Percentiles rank a stretch among this genome's conserved stretches.
Evolutionary conservation across 2,329 filamentous ascomycete species (phyloP).

Genomic region (Phialemoniopsis sp.): DNA sequence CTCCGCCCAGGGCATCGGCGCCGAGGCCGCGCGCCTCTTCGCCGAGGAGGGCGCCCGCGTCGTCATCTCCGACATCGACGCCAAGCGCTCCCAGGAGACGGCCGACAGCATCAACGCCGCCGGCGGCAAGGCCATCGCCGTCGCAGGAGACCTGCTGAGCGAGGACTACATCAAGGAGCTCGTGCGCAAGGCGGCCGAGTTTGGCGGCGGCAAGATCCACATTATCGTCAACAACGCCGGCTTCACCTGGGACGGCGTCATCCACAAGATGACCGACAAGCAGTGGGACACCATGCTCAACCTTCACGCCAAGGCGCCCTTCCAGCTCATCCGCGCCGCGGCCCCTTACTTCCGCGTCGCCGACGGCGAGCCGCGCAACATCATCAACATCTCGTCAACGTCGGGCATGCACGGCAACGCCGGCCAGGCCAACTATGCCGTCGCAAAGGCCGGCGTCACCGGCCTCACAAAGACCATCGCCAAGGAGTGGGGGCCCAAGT

Average conservation of each 20-base stretch:
- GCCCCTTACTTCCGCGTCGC: conserved; percentile 85
- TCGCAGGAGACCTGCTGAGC: conserved; percentile 74
- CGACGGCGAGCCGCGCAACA: conserved; percentile 72
- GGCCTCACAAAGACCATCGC: conserved; percentile 87
- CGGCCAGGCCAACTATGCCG: conserved; percentile 84
- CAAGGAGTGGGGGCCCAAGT: conserved; percentile 84
- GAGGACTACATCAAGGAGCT: conserved; percentile 65
- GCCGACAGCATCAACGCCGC: conserved; percentile 64
- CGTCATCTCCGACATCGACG: conserved; percentile 79
- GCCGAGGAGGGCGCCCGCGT: conserved; percentile 87
- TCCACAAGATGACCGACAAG: conserved; percentile 88
- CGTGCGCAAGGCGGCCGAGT: conserved; percentile 71
- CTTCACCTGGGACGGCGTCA: conserved; percentile 89
- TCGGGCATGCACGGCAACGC: conserved; percentile 82
- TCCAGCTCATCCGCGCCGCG: conserved; percentile 75
- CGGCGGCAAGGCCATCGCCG: conserved; percentile 66
- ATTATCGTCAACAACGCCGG: conserved; percentile 90
- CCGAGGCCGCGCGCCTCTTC: conserved; percentile 76
- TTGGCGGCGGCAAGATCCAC: conserved; percentile 83
- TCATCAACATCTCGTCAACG: conserved; percentile 82
- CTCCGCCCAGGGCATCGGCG: conserved; percentile 82
- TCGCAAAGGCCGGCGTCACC: conserved; percentile 79
- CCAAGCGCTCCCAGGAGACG: conserved; percentile 63
- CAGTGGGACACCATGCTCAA: conserved; percentile 88
- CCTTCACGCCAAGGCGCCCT: conserved; percentile 80